These are phyloP conservation scores for Coccomyxa sp. DNA, from an alignment of 139 green algal genomes.

Conservation along the genomic window DNA sequence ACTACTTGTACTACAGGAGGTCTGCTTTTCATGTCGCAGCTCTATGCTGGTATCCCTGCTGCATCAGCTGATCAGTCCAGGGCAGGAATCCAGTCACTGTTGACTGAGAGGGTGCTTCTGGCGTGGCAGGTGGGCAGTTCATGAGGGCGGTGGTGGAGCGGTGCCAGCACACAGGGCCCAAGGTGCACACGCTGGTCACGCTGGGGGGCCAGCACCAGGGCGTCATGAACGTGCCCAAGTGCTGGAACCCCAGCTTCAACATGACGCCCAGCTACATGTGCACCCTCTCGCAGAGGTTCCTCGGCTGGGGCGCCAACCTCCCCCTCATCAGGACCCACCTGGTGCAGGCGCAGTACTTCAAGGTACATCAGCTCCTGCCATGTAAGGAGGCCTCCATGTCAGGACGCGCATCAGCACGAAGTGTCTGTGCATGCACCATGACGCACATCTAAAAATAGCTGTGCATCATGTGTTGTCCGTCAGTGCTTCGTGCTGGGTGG, in stretches of 20 bases:
- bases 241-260: conserved; percentile 34
- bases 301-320: conserved; percentile 66
- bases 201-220: conserved; percentile 80
- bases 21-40: too few species aligned
- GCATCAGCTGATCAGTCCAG: too few species aligned
- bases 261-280: conserved; percentile 23
- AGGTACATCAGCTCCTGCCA: conserved; percentile 23
- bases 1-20: too few species aligned
- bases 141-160: conserved; percentile 74
- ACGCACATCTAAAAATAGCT: too few species aligned
- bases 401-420: too few species aligned
- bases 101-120: too few species aligned
- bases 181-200: conserved; percentile 69
- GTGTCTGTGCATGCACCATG: too few species aligned
- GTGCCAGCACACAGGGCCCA: conserved; percentile 64
- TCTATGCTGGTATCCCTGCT: too few species aligned
- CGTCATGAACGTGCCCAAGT: conserved; percentile 69
- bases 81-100: too few species aligned
- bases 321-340: conserved; percentile 60
- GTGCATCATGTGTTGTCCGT: too few species aligned
- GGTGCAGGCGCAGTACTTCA: conserved; percentile 88
- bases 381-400: too few species aligned
- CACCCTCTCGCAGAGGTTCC: conserved; percentile 33
- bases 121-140: conserved; percentile 75
- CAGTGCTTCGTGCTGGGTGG: too few species aligned